These are phyloP conservation scores for Aspergillus pseudonomiae DNA, from an alignment of 2,329 filamentous ascomycete genomes.

Conservation along the genomic window DNA sequence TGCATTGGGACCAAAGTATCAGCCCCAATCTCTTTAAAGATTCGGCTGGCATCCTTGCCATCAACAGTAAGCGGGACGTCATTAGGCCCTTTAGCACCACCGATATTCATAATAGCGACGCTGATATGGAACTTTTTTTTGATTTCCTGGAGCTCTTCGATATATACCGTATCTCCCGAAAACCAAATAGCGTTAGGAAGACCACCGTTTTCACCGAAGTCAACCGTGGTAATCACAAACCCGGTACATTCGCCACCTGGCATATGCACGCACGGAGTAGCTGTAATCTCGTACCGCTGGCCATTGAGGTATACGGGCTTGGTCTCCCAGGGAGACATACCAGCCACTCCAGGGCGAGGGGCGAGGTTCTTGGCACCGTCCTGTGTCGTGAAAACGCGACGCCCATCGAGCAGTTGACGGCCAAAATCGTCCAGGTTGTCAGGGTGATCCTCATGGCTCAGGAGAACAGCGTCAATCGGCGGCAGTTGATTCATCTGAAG, in stretches of 20 bases:
- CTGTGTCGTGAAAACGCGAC: constrained; percentile 47
- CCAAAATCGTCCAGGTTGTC: constrained; percentile 53
- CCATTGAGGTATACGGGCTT: constrained; percentile 32
- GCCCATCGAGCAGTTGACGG: constrained; percentile 48
- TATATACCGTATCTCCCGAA: constrained; percentile 54
- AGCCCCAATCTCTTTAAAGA: constrained; percentile 45
- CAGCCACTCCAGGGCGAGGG: constrained; percentile 47
- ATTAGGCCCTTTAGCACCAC: constrained; percentile 30
- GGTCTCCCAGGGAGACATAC: constrained; percentile 46
- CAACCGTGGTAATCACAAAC: constrained; percentile 44
- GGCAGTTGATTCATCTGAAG: constrained; percentile 35
- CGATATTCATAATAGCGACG: constrained; percentile 48
- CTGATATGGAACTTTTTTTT: constrained; percentile 40
- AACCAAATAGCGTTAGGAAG: constrained; percentile 53
- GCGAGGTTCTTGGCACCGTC: constrained; percentile 49
- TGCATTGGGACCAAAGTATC: constrained; percentile 53
- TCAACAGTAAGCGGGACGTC: constrained; percentile 50
- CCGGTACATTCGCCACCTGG: constrained; percentile 51
- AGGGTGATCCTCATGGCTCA: constrained; percentile 53
- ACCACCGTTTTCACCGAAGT: constrained; percentile 44
- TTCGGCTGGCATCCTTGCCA: constrained; percentile 43
- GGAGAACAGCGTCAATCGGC: constrained; percentile 49
- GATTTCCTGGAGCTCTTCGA: constrained; percentile 44
- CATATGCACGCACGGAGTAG: constrained; percentile 49
- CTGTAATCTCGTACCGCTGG: constrained; percentile 44